Evolutionary conservation across 345 rosid genomes (phyloP), one percentile per base, ranked within the genome.

Genomic region (Psidium friedrichsthalianum): DNA sequence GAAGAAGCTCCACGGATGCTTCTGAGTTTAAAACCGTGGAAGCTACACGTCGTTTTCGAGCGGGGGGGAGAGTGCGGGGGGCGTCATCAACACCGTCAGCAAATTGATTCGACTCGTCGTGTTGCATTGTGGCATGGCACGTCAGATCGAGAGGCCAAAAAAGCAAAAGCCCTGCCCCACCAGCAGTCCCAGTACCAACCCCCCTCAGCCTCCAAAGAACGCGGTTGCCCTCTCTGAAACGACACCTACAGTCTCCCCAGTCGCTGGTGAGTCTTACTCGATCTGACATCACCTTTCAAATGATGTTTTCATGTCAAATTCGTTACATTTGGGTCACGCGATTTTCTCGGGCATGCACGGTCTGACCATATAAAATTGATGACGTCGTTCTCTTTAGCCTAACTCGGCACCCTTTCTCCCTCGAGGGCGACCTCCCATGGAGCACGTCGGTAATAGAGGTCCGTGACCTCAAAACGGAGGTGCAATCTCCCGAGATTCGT

Each of bases 341-440:
- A 18, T 40, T 69, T 69, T 69, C 24, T 1, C 6, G 0, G 2
- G 2, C 0, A 2, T 8, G 11, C 74, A 1, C 1, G 1, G 29
- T 29, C 29, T 2, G 1, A 64, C 44, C 3, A 1, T 0, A 0
- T 61, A 61, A 16, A 8, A 6, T 2, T 36, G 36, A 36, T 36
- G 36, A 1, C 5, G 44, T 32, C 6, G 1, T 69, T 32, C 7
- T 36, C 80, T 36, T 69, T 16, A 4, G 1, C 32, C 18, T 29
- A 8, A 6, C 6, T 1, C 7, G 6, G 1, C 3, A 29, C 8
- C 42, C 9, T 29, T 8, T 29, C 9, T 29, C n/a, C n/a, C n/a
- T n/a, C n/a, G n/a, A n/a, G n/a, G n/a, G n/a, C n/a, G n/a, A n/a
- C n/a, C n/a, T n/a, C 6, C 5, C 6, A 5, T 11, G 11, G 24